Percentiles rank a stretch among this genome's conserved stretches.
Evolutionary conservation across 805 yeast genomes (phyloP).

Genomic region (Ogataea pini): DNA sequence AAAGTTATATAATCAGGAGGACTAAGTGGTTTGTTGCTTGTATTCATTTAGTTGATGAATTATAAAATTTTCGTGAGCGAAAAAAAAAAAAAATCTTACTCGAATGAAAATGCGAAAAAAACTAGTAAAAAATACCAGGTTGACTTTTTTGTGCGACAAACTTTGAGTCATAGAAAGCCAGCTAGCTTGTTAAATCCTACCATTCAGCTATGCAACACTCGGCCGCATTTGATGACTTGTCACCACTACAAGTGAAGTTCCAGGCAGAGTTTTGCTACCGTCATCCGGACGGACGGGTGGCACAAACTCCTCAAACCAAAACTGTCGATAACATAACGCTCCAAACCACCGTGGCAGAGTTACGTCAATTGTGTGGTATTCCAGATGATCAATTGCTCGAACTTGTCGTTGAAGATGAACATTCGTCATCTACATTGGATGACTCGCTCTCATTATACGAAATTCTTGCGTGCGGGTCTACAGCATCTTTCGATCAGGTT

Average conservation of each 20-base stretch:
- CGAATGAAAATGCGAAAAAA: not conserved
- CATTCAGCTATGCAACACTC: too few species aligned
- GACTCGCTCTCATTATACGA: constrained; percentile 19
- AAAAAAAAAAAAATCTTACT: not conserved
- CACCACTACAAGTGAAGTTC: constrained; percentile 20
- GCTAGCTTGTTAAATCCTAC: too few species aligned
- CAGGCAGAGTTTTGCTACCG: constrained; percentile 20
- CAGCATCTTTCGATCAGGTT: constrained; percentile 17
- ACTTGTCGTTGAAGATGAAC: constrained; percentile 21
- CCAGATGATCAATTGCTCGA: constrained; percentile 11
- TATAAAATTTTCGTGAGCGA: constrained; percentile 1
- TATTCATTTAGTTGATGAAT: too few species aligned
- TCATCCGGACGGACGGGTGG: constrained; percentile 2
- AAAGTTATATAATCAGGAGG: not conserved
- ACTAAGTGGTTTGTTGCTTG: too few species aligned
- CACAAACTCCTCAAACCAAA: not conserved
- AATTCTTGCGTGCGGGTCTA: constrained; percentile 19
- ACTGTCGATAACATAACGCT: constrained; percentile 16
- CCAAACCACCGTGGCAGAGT: constrained; percentile 21
- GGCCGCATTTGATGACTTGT: constrained; percentile 4
- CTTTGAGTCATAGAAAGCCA: not conserved
- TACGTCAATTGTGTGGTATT: constrained; percentile 5
- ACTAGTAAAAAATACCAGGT: not conserved
- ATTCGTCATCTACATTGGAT: constrained; percentile 16
- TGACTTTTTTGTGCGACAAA: constrained; percentile 2